These are phyloP conservation scores for Macrolepiota dolichaula DNA, from an alignment of 768 basidiomycete genomes.

Conservation along the genomic window DNA sequence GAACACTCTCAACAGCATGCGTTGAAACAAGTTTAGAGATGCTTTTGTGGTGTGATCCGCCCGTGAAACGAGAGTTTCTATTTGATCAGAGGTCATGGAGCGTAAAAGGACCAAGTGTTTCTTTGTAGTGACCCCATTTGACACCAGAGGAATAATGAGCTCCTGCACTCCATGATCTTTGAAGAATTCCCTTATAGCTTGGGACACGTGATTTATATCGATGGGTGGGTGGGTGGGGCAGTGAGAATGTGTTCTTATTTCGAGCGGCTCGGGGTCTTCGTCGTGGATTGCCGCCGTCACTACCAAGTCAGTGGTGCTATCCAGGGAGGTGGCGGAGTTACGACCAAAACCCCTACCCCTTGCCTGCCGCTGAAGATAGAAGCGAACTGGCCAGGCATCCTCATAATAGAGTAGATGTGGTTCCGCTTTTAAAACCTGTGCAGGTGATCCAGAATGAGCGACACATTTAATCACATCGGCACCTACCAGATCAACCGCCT, in stretches of 20 bases:
- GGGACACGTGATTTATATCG: conserved; percentile 8
- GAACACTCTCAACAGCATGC: not conserved
- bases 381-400: conserved; percentile 22
- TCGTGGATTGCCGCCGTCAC: not conserved
- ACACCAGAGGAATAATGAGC: conserved; percentile 23
- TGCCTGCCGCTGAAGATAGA: conserved; percentile 16
- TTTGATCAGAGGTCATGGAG: not conserved
- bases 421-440: conserved; percentile 2
- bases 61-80: not conserved
- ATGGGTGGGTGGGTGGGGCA: conserved; percentile 19
- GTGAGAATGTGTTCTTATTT: conserved; percentile 4
- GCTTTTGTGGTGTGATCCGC: not conserved
- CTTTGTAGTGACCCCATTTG: conserved; percentile 20
- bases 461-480: not conserved
- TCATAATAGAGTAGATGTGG: conserved; percentile 12
- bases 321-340: not conserved
- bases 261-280: not conserved
- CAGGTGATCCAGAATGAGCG: not conserved
- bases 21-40: conserved; percentile 6
- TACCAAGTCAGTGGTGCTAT: not conserved
- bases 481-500: not conserved
- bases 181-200: conserved; percentile 17
- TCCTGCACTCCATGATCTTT: conserved; percentile 19
- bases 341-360: not conserved
- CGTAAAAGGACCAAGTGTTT: conserved; percentile 17